phyloP scores from a whole-genome alignment of 176 grass and related monocot genomes.

The Miscanthus lutarioriparius region DNA sequence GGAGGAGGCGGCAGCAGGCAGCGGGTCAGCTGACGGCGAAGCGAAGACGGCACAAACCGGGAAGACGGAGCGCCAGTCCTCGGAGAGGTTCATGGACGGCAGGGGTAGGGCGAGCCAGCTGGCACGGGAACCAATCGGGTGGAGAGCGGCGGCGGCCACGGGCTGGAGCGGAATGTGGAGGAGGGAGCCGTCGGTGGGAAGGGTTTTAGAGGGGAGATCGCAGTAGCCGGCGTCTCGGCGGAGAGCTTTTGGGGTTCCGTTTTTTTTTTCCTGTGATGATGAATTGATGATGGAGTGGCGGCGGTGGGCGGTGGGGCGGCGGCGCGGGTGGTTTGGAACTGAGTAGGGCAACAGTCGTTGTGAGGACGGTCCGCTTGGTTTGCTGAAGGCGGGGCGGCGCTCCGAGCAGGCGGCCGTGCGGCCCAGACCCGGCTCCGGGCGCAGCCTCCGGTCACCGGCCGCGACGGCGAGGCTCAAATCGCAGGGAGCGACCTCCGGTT shows the following conservation, averaged over 20 bases:
- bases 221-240: not conserved
- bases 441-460: too few relatives aligned
- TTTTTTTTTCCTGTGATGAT: not conserved
- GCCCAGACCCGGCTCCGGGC: too few relatives aligned
- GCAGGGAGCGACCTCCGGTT: too few relatives aligned
- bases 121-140: not conserved
- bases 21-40: conserved; percentile 31
- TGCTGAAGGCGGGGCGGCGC: too few relatives aligned
- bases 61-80: conserved; percentile 54
- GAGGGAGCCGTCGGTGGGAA: not conserved
- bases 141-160: too few relatives aligned
- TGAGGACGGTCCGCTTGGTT: too few relatives aligned
- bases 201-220: not conserved
- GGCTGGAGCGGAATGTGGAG: not conserved
- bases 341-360: not conserved
- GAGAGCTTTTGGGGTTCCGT: not conserved
- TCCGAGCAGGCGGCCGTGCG: too few relatives aligned
- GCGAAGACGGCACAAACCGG: conserved; percentile 43
- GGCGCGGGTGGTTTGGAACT: not conserved
- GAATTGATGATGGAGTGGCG: not conserved
- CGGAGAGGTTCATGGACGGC: conserved; percentile 43
- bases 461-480: too few relatives aligned
- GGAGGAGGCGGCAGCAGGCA: conserved; percentile 1
- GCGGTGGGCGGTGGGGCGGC: not conserved
- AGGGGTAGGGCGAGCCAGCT: not conserved